Conservation (phyloP, 495 filamentous ascomycete genomes). For the Trichoderma orchidacearum region DNA sequence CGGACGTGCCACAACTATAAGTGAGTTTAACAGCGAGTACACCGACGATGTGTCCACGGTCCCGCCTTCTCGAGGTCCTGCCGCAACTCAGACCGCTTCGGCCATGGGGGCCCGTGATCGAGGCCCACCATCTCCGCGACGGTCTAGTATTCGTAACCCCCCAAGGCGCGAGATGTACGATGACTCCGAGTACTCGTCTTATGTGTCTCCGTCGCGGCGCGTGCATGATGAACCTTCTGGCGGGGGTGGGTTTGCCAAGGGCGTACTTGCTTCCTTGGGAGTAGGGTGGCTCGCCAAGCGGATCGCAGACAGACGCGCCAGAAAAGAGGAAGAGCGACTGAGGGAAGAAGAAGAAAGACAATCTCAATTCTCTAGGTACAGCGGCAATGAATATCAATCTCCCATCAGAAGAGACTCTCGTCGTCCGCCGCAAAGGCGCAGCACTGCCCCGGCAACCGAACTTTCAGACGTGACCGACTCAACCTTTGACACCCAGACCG, state of each 20-base stretch:
- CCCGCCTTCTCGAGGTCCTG: slow-evolving; percentile 23
- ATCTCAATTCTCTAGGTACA: slow-evolving; percentile 28
- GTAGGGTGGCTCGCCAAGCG: slow-evolving; percentile 49
- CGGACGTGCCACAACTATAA: slow-evolving; percentile 19
- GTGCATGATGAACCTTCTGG: slow-evolving; percentile 7
- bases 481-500: slow-evolving; percentile 22
- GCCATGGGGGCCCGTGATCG: slow-evolving; percentile 8
- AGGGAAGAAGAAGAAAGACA: slow-evolving; percentile 32
- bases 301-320: slow-evolving; percentile 48
- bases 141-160: slow-evolving; percentile 22
- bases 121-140: slow-evolving; percentile 2
- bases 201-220: slow-evolving; percentile 31
- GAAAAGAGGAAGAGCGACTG: slow-evolving; percentile 47
- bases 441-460: slow-evolving; percentile 10
- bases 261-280: slow-evolving; percentile 52
- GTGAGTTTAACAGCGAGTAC: slow-evolving; percentile 22
- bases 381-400: slow-evolving; percentile 47
- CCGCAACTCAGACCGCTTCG: slow-evolving; percentile 5
- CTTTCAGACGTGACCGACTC: slow-evolving; percentile 11
- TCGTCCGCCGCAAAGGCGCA: slow-evolving; percentile 9
- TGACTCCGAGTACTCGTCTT: slow-evolving; percentile 37
- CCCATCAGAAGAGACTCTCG: slow-evolving; percentile 36
- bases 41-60: slow-evolving; percentile 32
- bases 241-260: slow-evolving; percentile 38
- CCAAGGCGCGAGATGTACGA: slow-evolving; percentile 6